These are phyloP conservation scores for Flaveria ramosissima DNA, from an alignment of 129 eudicot genomes.

Conservation along the genomic window DNA sequence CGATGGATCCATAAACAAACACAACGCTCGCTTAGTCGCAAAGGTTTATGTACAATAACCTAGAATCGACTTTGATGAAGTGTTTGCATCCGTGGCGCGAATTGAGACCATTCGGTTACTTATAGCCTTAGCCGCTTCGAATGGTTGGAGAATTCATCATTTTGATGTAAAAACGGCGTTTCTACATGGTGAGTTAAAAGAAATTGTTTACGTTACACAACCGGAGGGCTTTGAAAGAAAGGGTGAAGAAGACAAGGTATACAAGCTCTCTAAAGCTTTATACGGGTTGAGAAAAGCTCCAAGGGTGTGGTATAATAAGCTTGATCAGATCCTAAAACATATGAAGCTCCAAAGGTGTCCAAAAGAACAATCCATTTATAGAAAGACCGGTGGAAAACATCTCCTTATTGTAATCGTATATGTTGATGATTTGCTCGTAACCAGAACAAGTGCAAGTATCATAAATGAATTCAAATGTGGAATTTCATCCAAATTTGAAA, in stretches of 20 bases:
- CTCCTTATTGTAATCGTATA: no score
- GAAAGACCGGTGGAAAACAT: background rate
- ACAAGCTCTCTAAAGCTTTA: no score
- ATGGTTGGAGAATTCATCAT: background rate
- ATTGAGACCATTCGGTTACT: background rate
- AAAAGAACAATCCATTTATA: background rate
- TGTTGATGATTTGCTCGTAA: background rate
- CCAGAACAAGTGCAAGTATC: no score
- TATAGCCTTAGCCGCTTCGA: background rate
- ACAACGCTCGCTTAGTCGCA: no score
- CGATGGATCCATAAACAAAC: no score
- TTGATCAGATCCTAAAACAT: background rate
- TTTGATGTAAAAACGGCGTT: background rate
- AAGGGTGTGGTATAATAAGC: background rate
- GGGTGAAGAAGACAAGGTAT: background rate
- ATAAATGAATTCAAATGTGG: no score
- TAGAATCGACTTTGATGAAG: background rate
- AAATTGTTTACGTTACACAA: background rate
- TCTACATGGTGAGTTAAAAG: background rate
- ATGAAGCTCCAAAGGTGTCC: background rate
- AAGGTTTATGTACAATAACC: no score
- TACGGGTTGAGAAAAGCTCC: background rate
- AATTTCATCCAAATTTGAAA: no score
- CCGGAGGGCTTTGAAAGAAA: background rate
- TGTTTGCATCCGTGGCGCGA: background rate